These are phyloP conservation scores for Myriosclerotinia duriaeana DNA, from an alignment of 2,329 filamentous ascomycete genomes.

Conservation along the genomic window DNA sequence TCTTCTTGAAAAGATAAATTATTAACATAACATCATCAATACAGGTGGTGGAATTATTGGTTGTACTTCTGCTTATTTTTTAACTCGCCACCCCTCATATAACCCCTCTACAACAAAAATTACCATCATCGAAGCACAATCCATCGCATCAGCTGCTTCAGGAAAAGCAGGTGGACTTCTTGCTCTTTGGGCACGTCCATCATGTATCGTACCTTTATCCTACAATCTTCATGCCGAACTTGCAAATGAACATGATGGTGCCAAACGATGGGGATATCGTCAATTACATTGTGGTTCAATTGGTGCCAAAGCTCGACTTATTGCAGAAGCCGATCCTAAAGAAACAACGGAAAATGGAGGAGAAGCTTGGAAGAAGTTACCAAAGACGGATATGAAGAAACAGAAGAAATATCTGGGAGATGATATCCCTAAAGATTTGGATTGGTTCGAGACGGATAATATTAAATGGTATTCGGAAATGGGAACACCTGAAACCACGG, in stretches of 20 bases:
- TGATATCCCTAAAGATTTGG: conserved; percentile 71
- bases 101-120: conserved; percentile 72
- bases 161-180: conserved; percentile 93
- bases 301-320: conserved; percentile 33
- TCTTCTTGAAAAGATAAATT: too few relatives aligned
- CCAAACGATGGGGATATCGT: conserved; percentile 82
- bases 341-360: conserved; percentile 8
- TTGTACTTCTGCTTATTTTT: conserved; percentile 84
- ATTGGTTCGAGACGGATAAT: conserved; percentile 75
- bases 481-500: conserved; percentile 77
- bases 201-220: conserved; percentile 78
- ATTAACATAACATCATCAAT: background rate
- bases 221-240: conserved; percentile 81
- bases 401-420: conserved; percentile 51
- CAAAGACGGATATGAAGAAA: conserved; percentile 54
- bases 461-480: conserved; percentile 76
- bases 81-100: conserved; percentile 82
- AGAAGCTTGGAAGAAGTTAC: conserved; percentile 57
- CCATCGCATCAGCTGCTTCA: conserved; percentile 86
- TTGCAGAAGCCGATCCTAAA: conserved; percentile 8
- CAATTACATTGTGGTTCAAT: conserved; percentile 66
- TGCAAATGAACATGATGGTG: conserved; percentile 78
- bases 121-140: conserved; percentile 81
- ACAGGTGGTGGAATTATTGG: conserved; percentile 84
- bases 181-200: conserved; percentile 88